Base-by-base conservation (phyloP, 2,329 filamentous ascomycete genomes). In the Monascus ruber region DNA sequence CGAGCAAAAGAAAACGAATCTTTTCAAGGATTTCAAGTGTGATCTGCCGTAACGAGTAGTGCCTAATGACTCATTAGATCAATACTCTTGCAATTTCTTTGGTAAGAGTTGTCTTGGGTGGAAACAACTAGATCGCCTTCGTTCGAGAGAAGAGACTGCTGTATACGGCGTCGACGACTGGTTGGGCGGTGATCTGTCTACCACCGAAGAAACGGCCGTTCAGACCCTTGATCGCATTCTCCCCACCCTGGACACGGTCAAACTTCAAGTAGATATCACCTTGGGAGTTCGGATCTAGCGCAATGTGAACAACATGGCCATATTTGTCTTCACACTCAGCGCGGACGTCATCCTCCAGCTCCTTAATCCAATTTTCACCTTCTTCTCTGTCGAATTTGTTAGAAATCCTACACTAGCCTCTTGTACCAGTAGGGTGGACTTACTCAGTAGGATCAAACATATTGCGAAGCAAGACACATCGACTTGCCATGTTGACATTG, bases 251-350 rank as follows among this genome's bases (percentile, higher is more conserved):
- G 46, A 96, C 85, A 57, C 86, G 83, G 66, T 94, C 87, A 69
- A 98, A 98, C 66, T 98, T 98, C 63, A 98, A 80, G 66, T 94
- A 98, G 54, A 98, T 89, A 61, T 98, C 91, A 66, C 91, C 91
- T 64, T 84, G 79, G 35, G 87, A 91, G 68, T 94, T 93, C 50
- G 84, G 79, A 71, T 96, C 89, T 66, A 94, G 76, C 53, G 87
- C 78, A 66, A 96, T 93, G 77, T 98, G 91, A 63, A 96, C 87
- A 56, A 98, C 89, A 55, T 89, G 85, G 58, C 91, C 91, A 72
- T 96, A 98, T 73, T 91, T 94, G 54, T 79, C 75, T 69, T 94
- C 85, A 62, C 89, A 94, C 72, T 98, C 91, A 56, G 78, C 74
- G 65, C 84, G 83, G 59, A 98, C 85, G 59, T 98, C 91, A 61